phyloP scores from a whole-genome alignment of 2,329 filamentous ascomycete species.

The Blastomyces silverae region DNA sequence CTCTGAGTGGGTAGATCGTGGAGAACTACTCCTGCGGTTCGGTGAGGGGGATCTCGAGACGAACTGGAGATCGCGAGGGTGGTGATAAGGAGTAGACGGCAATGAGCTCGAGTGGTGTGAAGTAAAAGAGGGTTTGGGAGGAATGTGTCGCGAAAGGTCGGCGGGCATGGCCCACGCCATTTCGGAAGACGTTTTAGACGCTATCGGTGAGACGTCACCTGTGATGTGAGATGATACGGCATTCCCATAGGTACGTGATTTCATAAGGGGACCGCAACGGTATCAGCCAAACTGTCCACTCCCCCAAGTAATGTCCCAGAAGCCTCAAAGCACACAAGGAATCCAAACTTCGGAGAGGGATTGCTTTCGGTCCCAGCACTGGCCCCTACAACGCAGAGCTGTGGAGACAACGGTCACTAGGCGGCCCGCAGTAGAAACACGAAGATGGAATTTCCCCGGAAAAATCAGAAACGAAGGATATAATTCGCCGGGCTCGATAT shows the following conservation, averaged over 20 bases:
- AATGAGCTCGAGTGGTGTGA: conserved; percentile 78
- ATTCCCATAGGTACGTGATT: conserved; percentile 40
- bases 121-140: conserved; percentile 46
- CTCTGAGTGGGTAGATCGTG: conserved; percentile 84
- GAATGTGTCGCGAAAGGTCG: conserved; percentile 31
- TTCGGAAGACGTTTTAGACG: conserved; percentile 35
- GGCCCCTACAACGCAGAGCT: background rate
- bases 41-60: conserved; percentile 77
- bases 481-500: background rate
- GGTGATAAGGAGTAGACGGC: conserved; percentile 86
- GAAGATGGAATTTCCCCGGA: background rate
- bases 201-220: conserved; percentile 41
- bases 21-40: conserved; percentile 69
- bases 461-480: background rate
- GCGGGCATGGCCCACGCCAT: conserved; percentile 39
- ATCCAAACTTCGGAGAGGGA: background rate
- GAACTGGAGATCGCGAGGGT: conserved; percentile 73
- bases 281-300: conserved; percentile 27
- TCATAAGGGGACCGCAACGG: conserved; percentile 38
- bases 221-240: conserved; percentile 33
- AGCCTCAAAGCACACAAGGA: conserved; percentile 4
- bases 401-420: background rate
- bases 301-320: conserved; percentile 3
- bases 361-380: background rate
- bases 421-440: background rate